Evolutionary conservation across 805 yeast genomes (phyloP).

Genomic region (Candida ponderosae): DNA sequence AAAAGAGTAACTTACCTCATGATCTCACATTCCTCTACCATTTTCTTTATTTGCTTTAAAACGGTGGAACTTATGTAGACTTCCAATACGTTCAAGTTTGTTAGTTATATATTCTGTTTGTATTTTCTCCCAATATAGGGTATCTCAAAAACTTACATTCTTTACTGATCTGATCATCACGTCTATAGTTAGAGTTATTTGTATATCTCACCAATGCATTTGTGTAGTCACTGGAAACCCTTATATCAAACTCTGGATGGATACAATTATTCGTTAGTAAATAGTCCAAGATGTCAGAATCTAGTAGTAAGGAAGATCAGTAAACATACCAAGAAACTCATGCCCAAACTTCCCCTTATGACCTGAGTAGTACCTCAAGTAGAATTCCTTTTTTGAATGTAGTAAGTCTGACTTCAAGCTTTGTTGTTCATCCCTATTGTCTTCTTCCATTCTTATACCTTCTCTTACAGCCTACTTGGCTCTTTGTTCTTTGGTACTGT

Average conservation of each 20-base stretch:
- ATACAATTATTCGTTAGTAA: no score
- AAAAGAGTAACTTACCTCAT: conserved; percentile 15
- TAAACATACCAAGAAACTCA: conserved; percentile 29
- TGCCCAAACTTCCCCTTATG: conserved; percentile 37
- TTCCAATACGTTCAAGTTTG: conserved; percentile 1
- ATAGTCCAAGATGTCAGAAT: no score
- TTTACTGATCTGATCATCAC: conserved; percentile 32
- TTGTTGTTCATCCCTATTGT: background rate
- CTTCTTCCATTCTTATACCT: background rate
- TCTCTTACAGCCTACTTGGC: no score
- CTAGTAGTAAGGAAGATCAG: no score
- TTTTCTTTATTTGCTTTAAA: conserved; percentile 24
- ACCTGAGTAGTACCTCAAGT: conserved; percentile 35
- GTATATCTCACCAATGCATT: conserved; percentile 30
- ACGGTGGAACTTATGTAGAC: conserved; percentile 26
- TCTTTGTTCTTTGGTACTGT: no score
- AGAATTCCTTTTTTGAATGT: conserved; percentile 22
- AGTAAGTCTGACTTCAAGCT: conserved; percentile 1
- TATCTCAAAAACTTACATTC: conserved; percentile 16
- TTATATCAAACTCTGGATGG: conserved; percentile 25
- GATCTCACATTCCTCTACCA: conserved; percentile 31
- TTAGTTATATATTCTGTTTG: no score
- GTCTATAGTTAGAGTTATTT: conserved; percentile 38
- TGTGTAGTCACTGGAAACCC: conserved; percentile 19
- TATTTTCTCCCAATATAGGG: background rate